A percentile compares a stretch with the other conserved stretches of the same genome.
Conservation (phyloP, 441 rosid genomes). For the Omphalea diandra region DNA sequence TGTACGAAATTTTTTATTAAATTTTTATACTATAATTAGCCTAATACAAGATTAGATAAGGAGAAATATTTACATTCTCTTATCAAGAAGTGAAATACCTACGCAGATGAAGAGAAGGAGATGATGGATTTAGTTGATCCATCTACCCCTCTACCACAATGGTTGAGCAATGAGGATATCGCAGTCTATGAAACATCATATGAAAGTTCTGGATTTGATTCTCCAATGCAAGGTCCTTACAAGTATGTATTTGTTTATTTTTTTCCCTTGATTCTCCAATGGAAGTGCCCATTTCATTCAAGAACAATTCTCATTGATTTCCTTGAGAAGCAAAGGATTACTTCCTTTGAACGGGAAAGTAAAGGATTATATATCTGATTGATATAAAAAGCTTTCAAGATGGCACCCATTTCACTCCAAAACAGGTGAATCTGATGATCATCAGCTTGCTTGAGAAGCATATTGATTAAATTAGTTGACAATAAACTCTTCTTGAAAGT, state of each 20-base stretch:
- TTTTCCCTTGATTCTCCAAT: too few species aligned
- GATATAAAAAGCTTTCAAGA: constrained; percentile 21
- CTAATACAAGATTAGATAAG: too few species aligned
- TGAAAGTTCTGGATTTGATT: constrained; percentile 34
- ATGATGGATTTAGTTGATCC: constrained; percentile 40
- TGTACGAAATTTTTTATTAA: constrained; percentile 27
- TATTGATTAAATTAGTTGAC: background rate
- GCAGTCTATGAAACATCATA: constrained; percentile 23
- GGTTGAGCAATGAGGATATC: constrained; percentile 32
- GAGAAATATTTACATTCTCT: constrained; percentile 35
- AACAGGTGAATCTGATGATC: constrained; percentile 31
- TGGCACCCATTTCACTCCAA: constrained; percentile 37
- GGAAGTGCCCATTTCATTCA: too few species aligned
- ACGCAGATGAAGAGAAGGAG: constrained; percentile 33
- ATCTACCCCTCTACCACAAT: constrained; percentile 28
- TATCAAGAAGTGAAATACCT: constrained; percentile 37
- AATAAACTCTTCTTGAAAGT: too few species aligned
- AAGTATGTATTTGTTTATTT: constrained; percentile 11
- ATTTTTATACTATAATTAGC: too few species aligned
- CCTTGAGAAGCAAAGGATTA: too few species aligned
- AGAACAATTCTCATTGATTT: too few species aligned
- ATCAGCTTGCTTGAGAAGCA: constrained; percentile 22
- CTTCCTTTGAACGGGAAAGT: constrained; percentile 27
- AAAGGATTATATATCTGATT: constrained; percentile 20
- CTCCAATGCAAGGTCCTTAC: constrained; percentile 35